Evolutionary conservation across 2,329 filamentous ascomycete genomes (phyloP).

Genomic region (Aspergillus fumigatus): DNA sequence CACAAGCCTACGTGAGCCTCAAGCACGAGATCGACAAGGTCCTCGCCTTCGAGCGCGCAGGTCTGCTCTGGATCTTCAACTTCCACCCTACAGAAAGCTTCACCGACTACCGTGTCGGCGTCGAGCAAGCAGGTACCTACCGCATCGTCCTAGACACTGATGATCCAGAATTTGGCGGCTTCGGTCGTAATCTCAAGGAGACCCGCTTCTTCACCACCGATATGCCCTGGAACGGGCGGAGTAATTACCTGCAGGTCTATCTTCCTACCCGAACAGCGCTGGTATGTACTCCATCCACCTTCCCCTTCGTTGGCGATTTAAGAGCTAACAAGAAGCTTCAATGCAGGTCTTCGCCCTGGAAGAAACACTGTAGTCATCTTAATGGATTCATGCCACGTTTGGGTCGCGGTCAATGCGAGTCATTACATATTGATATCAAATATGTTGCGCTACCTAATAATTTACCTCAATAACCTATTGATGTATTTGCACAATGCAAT

Average conservation of each 20-base stretch:
- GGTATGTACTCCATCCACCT: slow-evolving; percentile 48
- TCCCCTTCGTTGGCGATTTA: neutral
- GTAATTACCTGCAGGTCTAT: slow-evolving; percentile 91
- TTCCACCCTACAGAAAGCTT: slow-evolving; percentile 84
- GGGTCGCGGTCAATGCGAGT: neutral
- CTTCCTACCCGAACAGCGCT: slow-evolving; percentile 78
- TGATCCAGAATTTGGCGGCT: slow-evolving; percentile 70
- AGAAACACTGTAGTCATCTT: slow-evolving; percentile 30
- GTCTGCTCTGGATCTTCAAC: slow-evolving; percentile 92
- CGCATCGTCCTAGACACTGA: slow-evolving; percentile 81
- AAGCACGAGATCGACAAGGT: slow-evolving; percentile 95
- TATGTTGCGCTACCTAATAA: neutral
- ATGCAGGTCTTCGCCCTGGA: slow-evolving; percentile 53
- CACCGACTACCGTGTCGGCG: slow-evolving; percentile 85
- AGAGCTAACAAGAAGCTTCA: neutral
- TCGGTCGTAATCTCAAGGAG: slow-evolving; percentile 69
- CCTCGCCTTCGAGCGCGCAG: slow-evolving; percentile 89
- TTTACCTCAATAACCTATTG: neutral
- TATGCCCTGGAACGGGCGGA: slow-evolving; percentile 81
- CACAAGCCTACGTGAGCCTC: slow-evolving; percentile 86
- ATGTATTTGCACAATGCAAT: no score
- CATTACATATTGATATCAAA: neutral
- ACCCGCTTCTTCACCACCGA: slow-evolving; percentile 90
- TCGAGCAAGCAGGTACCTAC: slow-evolving; percentile 82
- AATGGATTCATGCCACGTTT: neutral